These are phyloP conservation scores for Suillus occidentalis DNA, from an alignment of 768 basidiomycete species.

Conservation along the genomic window DNA sequence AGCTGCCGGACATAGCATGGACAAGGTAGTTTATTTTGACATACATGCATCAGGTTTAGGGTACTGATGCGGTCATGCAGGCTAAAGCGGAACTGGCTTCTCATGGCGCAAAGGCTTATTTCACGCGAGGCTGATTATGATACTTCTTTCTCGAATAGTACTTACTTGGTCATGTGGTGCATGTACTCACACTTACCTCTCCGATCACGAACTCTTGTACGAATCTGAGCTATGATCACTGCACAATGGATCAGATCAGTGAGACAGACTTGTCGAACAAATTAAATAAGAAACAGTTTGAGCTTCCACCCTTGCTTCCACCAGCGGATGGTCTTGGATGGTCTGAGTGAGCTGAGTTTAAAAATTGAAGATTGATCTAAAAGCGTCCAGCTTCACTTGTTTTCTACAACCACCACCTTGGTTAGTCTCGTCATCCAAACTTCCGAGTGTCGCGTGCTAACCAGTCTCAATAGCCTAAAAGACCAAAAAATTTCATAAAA, in stretches of 20 bases:
- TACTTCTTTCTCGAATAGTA: conserved; percentile 11
- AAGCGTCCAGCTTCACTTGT: conserved; percentile 25
- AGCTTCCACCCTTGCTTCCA: neutral
- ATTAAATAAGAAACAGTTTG: neutral
- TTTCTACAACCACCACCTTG: conserved; percentile 70
- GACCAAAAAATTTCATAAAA: conserved; percentile 59
- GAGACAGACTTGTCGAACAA: neutral
- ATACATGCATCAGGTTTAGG: neutral
- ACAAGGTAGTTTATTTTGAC: conserved; percentile 54
- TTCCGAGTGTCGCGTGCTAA: conserved; percentile 18
- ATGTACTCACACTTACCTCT: conserved; percentile 22
- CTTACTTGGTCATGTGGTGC: conserved; percentile 4
- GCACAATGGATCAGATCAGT: neutral
- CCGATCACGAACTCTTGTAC: neutral
- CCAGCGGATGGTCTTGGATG: neutral
- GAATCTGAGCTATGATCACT: neutral
- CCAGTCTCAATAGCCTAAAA: conserved; percentile 51
- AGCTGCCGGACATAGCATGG: conserved; percentile 84
- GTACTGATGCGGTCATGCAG: conserved; percentile 38
- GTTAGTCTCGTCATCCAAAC: conserved; percentile 38
- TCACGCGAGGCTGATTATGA: conserved; percentile 66
- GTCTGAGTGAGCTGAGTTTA: conserved; percentile 38
- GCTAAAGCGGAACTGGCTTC: conserved; percentile 81
- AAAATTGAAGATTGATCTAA: conserved; percentile 31
- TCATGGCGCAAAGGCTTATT: conserved; percentile 87